Evolutionary conservation across 2,329 filamentous ascomycete species (phyloP).

Genomic region (Whalleya microplaca): DNA sequence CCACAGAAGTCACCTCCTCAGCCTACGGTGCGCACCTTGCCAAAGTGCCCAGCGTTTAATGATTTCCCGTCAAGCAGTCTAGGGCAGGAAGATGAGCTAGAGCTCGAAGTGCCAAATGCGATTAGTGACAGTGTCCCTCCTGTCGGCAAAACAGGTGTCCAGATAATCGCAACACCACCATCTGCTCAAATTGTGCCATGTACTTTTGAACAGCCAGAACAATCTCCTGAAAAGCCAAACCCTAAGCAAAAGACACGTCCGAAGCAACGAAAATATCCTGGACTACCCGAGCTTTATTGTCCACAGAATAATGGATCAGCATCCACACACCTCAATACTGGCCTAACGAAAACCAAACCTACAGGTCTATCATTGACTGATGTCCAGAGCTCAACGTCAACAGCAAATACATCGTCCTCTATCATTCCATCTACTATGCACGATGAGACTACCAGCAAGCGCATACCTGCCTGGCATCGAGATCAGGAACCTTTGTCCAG

Average conservation of each 20-base stretch:
- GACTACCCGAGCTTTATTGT: conserved; percentile 21
- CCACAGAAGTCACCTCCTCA: conserved; percentile 27
- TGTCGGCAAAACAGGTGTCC: conserved; percentile 29
- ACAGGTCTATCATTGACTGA: not conserved
- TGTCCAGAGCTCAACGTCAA: conserved; percentile 23
- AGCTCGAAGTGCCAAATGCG: conserved; percentile 35
- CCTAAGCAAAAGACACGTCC: conserved; percentile 10
- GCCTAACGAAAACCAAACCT: not conserved
- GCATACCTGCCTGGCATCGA: conserved; percentile 5
- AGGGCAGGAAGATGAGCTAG: conserved; percentile 36
- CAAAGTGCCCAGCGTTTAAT: conserved; percentile 5
- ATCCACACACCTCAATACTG: conserved; percentile 9
- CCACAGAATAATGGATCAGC: conserved; percentile 12
- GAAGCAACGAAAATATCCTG: conserved; percentile 11
- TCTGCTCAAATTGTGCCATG: conserved; percentile 39
- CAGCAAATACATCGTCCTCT: conserved; percentile 26
- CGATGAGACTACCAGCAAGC: not conserved
- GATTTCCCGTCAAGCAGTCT: conserved; percentile 33
- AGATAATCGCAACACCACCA: conserved; percentile 35
- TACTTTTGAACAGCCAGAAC: conserved; percentile 31
- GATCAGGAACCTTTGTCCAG: not conserved
- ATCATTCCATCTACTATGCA: conserved; percentile 34
- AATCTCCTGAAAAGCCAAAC: conserved; percentile 6
- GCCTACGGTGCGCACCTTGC: conserved; percentile 22
- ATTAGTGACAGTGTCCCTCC: conserved; percentile 25